Evolutionary conservation across 129 eudicot genomes (phyloP).

Genomic region (Flaveria bidentis): DNA sequence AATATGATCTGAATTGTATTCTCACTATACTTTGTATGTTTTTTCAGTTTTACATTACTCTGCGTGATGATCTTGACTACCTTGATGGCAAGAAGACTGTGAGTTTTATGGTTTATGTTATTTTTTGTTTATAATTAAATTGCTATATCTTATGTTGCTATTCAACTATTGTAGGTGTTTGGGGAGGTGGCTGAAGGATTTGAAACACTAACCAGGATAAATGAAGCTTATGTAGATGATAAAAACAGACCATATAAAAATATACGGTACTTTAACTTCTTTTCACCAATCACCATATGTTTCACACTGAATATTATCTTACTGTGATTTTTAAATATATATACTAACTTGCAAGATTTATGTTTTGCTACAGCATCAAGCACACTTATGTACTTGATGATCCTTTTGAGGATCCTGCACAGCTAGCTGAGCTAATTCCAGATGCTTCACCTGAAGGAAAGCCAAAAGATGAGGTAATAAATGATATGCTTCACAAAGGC

Average conservation of each 20-base stretch:
- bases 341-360: slow-evolving; percentile 12
- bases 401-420: slow-evolving; percentile 93
- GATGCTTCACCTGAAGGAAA: slow-evolving; percentile 98
- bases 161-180: slow-evolving; percentile 54
- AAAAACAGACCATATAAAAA: slow-evolving; percentile 84
- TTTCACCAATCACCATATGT: slow-evolving; percentile 11
- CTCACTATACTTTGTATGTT: slow-evolving; percentile 1
- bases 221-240: slow-evolving; percentile 88
- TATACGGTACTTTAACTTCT: slow-evolving; percentile 53
- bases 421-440: slow-evolving; percentile 71
- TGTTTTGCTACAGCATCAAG: slow-evolving; percentile 59
- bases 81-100: slow-evolving; percentile 98
- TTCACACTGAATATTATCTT: slow-evolving; percentile 13
- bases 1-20: slow-evolving; percentile 1
- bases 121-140: not conserved
- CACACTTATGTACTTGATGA: slow-evolving; percentile 89
- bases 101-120: slow-evolving; percentile 46
- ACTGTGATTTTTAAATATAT: not conserved
- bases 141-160: slow-evolving; percentile 11
- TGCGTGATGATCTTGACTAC: slow-evolving; percentile 94
- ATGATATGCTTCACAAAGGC: not conserved
- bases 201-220: slow-evolving; percentile 77
- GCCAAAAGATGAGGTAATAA: slow-evolving; percentile 85
- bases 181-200: slow-evolving; percentile 97
- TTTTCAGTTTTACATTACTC: slow-evolving; percentile 83